phyloP scores from a whole-genome alignment of 129 eudicot species.

The Rutidosis leptorrhynchoides region DNA sequence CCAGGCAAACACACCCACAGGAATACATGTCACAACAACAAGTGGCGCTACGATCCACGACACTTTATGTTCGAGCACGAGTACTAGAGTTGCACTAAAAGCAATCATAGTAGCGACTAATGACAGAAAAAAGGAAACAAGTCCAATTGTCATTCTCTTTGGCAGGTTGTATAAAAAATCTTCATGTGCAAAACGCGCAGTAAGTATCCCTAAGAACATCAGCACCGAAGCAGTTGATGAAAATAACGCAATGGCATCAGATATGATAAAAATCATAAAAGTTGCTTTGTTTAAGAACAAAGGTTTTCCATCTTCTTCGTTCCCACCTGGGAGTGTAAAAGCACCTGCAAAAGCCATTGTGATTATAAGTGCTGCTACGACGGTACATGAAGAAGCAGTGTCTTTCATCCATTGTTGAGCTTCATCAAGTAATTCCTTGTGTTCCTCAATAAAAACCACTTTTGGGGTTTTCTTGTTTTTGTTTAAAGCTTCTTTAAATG shows the following conservation, averaged over 20 bases:
- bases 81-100: not conserved
- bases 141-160: conserved; percentile 28
- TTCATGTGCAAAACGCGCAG: conserved; percentile 16
- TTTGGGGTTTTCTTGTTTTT: conserved; percentile 21
- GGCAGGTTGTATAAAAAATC: conserved; percentile 26
- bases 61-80: not conserved
- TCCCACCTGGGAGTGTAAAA: conserved; percentile 34
- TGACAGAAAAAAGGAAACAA: conserved; percentile 25
- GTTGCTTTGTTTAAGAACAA: conserved; percentile 3
- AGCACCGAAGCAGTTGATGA: conserved; percentile 23
- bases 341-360: conserved; percentile 33
- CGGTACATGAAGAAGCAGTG: conserved; percentile 36
- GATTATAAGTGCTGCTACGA: conserved; percentile 34
- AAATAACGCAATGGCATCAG: conserved; percentile 29
- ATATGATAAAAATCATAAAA: conserved; percentile 16
- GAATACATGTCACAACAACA: not conserved
- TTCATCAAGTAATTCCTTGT: conserved; percentile 27
- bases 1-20: not conserved
- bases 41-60: not conserved
- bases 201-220: conserved; percentile 29
- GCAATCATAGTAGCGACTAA: not conserved
- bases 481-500: conserved; percentile 13
- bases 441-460: conserved; percentile 29
- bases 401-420: conserved; percentile 45
- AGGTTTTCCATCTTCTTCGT: conserved; percentile 26